Evolutionary conservation across 78 protist genomes (phyloP).

Genomic region (Dictyostelium citrinum): DNA sequence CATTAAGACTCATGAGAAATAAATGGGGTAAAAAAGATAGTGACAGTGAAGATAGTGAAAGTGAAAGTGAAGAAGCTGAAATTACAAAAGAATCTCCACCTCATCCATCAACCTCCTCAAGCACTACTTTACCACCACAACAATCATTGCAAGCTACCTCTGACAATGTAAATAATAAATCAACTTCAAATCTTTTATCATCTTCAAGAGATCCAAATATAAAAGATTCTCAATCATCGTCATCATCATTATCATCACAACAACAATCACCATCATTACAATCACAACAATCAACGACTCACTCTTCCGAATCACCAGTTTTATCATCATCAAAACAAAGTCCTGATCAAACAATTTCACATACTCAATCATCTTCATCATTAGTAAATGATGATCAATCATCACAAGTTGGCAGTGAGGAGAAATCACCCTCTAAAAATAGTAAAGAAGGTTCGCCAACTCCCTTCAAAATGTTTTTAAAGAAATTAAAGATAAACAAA

Average conservation of each 20-base stretch:
- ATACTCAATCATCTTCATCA: slow-evolving; percentile 2
- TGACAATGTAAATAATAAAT: not conserved
- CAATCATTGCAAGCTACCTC: not conserved
- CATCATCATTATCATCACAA: not conserved
- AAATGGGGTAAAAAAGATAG: slow-evolving; percentile 22
- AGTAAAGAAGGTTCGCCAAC: slow-evolving; percentile 35
- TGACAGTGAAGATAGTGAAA: slow-evolving; percentile 21
- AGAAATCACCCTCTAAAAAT: not conserved
- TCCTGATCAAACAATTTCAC: not conserved
- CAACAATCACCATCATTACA: not conserved
- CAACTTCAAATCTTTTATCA: slow-evolving; percentile 2
- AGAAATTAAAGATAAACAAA: slow-evolving; percentile 34
- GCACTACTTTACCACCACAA: not conserved
- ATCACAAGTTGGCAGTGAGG: not conserved
- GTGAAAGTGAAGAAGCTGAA: not conserved
- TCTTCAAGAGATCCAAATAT: not conserved
- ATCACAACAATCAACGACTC: not conserved
- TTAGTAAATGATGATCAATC: slow-evolving; percentile 4
- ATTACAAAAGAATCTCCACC: not conserved
- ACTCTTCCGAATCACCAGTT: not conserved
- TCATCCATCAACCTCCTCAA: not conserved
- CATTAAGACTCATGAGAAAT: slow-evolving; percentile 31
- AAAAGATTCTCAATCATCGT: not conserved
- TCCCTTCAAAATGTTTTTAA: slow-evolving; percentile 60
- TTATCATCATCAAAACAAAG: not conserved